Conservation (phyloP, 2,329 filamentous ascomycete species). For the Xenoacremonium recifei region DNA sequence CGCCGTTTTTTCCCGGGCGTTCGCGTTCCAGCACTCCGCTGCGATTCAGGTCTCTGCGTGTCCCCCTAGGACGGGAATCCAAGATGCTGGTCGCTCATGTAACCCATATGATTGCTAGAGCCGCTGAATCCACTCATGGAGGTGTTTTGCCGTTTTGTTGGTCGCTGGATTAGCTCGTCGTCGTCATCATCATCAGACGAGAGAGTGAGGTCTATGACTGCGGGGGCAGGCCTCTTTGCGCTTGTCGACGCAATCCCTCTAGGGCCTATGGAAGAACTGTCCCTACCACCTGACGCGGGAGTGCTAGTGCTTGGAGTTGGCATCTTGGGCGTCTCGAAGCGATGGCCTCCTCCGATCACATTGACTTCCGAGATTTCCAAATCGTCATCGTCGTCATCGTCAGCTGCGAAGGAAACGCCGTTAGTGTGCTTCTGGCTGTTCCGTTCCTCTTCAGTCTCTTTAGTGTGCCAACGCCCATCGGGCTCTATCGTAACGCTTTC, state of each 20-base stretch:
- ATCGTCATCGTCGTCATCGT: slow-evolving; percentile 48
- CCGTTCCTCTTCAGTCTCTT: slow-evolving; percentile 33
- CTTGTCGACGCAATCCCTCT: slow-evolving; percentile 35
- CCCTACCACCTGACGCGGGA: slow-evolving; percentile 35
- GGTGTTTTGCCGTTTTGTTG: slow-evolving; percentile 46
- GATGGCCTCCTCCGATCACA: slow-evolving; percentile 30
- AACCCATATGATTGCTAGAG: slow-evolving; percentile 13
- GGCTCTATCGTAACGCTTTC: slow-evolving; percentile 92
- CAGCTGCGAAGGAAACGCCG: slow-evolving; percentile 22
- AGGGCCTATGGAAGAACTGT: slow-evolving; percentile 35
- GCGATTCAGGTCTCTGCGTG: background rate
- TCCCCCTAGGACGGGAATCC: slow-evolving; percentile 22
- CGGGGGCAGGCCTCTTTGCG: slow-evolving; percentile 48
- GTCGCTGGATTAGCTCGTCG: slow-evolving; percentile 42
- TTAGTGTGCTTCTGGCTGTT: slow-evolving; percentile 24
- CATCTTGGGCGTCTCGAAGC: slow-evolving; percentile 36
- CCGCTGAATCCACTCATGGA: slow-evolving; percentile 22
- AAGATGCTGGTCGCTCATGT: slow-evolving; percentile 21
- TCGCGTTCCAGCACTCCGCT: too few species aligned
- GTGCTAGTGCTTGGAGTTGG: slow-evolving; percentile 36
- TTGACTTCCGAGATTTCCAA: slow-evolving; percentile 47
- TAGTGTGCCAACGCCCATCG: slow-evolving; percentile 69
- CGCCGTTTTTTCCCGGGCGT: too few species aligned
- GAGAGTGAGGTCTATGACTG: slow-evolving; percentile 60
- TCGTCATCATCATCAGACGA: slow-evolving; percentile 57